Evolutionary conservation across 345 rosid genomes (phyloP), one percentile per base, ranked within the genome.

Genomic region (Camelina sativa): DNA sequence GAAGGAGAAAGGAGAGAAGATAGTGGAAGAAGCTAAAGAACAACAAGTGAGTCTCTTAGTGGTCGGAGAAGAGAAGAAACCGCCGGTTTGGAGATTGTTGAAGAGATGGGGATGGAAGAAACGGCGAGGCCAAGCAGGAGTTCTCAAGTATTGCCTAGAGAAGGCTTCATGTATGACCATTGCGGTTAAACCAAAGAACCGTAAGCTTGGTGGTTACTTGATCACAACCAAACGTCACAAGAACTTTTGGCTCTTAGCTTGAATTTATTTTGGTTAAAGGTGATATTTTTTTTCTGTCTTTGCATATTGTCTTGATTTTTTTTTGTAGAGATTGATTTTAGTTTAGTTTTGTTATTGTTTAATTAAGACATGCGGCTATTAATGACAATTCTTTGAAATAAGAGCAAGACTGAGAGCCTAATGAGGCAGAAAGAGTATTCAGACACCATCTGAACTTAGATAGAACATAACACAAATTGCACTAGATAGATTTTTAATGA

Each of bases 191-290:
- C 86, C 87, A 61, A 89, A 91, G 84, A 87, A 83, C 77, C 86
- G 80, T 65, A 84, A 84, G 67, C 85, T 82, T 62, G 97, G 97
- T 25, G 97, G 97, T 46, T 91, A 91, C 81, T 79, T 87, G 85
- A 93, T 93, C 80, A 91, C 98, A 69, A 93, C 96, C 19, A 91
- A 91, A 69, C 84, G 96, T 47, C 98, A 89, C 81, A 91, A 88
- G 43, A 88, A 88, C 2, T 93, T 93, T 72, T 91, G 97, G 98
- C 96, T 88, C 67, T 69, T 91, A 78, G 97, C 97, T 81, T 93
- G 80, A 80, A 25, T 30, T 10, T 25, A 15, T 9, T 15, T 5
- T 12, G 37, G 35, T 6, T 43, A 11, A 1, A 43, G 12, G 12
- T 37, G 41, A 64, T 15, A 28, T n/a, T 19, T 5, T 16, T 8